Evolutionary conservation across 2,329 filamentous ascomycete genomes (phyloP).

Genomic region (Cordyceps javanica): DNA sequence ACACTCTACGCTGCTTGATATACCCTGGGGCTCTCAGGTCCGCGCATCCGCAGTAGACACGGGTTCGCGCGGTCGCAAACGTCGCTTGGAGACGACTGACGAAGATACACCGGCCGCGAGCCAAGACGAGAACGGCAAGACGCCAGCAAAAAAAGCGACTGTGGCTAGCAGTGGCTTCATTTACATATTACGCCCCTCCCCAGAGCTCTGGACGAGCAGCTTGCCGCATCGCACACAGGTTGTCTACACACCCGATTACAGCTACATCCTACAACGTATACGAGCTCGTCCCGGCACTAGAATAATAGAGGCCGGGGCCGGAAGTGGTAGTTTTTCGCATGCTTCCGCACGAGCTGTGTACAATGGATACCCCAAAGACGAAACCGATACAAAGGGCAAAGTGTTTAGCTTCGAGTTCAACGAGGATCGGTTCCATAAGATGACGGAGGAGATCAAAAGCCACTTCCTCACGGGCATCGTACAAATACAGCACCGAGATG

Average conservation of each 20-base stretch:
- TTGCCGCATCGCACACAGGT: constrained; percentile 79
- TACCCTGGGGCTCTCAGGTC: constrained; percentile 89
- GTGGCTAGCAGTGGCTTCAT: constrained; percentile 64
- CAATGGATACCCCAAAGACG: constrained; percentile 55
- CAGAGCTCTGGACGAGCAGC: constrained; percentile 75
- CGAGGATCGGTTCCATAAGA: constrained; percentile 61
- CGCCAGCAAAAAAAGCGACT: constrained; percentile 40
- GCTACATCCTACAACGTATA: constrained; percentile 73
- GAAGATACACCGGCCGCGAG: constrained; percentile 30
- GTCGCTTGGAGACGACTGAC: constrained; percentile 43
- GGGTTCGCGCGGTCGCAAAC: constrained; percentile 73
- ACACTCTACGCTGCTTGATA: constrained; percentile 67
- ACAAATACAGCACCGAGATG: constrained; percentile 69
- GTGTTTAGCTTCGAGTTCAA: constrained; percentile 84
- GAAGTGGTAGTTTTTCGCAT: constrained; percentile 79
- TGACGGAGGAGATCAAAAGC: constrained; percentile 61
- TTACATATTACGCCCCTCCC: constrained; percentile 71
- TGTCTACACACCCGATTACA: constrained; percentile 82
- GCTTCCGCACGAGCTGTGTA: constrained; percentile 71
- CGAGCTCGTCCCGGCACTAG: constrained; percentile 65
- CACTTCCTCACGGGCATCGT: constrained; percentile 63
- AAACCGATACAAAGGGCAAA: constrained; percentile 48
- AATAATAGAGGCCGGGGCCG: constrained; percentile 75
- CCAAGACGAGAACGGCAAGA: constrained; percentile 30
- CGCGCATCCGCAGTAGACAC: constrained; percentile 86